Evolutionary conservation across 75 land plant species (phyloP), one percentile per base, ranked within the genome.

Genomic region (Picea sitchensis): DNA sequence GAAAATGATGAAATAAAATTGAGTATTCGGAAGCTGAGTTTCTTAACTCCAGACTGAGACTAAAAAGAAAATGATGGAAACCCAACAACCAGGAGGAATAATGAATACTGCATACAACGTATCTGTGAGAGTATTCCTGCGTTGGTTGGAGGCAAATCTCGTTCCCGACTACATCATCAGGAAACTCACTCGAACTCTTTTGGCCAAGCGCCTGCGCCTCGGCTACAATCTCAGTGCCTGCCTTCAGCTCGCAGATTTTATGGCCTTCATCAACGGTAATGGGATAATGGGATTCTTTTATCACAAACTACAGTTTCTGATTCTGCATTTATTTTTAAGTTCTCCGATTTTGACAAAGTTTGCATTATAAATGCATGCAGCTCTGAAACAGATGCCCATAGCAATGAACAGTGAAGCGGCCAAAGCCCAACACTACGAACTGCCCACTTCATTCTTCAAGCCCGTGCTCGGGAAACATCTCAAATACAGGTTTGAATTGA

Each of bases 401-500:
- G 99, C 99, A 30, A 83, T 96, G 63, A 69, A 87, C 84, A 94
- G 95, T 38, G 92, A 92, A 30, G 79, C 71, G n/a, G 88, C 99
- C 15, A 96, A 96, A 73, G 36, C 84, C 18, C 99, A 96, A 65
- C 99, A 96, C 65, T 96, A 96, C 75, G 97, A 96, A 56, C 76
- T 96, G 0, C 99, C 99, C 12, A 95, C 93, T 12, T 86, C 91
- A 59, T 96, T 96, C 80, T 96, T 91, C 84, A 84, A 96, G 83
- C 80, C 94, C 34, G 98, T 96, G 0, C 91, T 96, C 36, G 99
- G 99, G 36, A 87, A 84, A 51, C 83, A 90, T 75, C 85, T 96
- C 68, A 96, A 96, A 81, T 96, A 96, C 92, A 96, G 99, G 99
- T 91, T 62, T 62, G 11, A 51, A 11, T 51, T 51, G 12, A 51